Evolutionary conservation across 805 yeast genomes (phyloP).

Genomic region (Wickerhamiella kurtzmanii): DNA sequence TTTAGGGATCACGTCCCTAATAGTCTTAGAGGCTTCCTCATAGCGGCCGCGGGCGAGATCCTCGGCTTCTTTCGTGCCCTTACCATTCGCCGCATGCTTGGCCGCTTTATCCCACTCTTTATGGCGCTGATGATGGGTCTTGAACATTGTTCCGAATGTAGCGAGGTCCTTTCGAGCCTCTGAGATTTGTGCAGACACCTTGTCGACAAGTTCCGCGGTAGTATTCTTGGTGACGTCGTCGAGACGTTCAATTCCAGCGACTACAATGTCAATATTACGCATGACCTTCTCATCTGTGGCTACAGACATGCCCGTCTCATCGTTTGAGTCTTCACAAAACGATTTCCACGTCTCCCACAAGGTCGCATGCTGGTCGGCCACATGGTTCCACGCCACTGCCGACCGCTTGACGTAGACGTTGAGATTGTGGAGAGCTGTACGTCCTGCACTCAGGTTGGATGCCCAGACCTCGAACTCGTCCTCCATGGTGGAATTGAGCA

Average conservation of each 20-base stretch:
- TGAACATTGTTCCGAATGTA: neutral
- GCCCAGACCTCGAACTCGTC: constrained; percentile 3
- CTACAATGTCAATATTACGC: neutral
- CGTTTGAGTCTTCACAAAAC: neutral
- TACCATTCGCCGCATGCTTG: constrained; percentile 1
- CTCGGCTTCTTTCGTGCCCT: neutral
- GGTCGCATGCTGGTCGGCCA: neutral
- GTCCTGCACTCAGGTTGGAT: neutral
- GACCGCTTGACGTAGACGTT: neutral
- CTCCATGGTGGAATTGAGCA: neutral
- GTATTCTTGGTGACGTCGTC: neutral
- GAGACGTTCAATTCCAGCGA: neutral
- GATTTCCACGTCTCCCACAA: neutral
- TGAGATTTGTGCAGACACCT: neutral
- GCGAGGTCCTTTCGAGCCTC: constrained; percentile 1
- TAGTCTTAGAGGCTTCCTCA: neutral
- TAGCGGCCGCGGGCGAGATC: neutral
- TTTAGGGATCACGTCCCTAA: constrained; percentile 8
- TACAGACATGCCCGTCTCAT: neutral
- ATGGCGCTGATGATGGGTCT: neutral
- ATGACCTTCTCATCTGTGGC: neutral
- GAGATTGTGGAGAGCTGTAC: neutral
- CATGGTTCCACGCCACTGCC: neutral
- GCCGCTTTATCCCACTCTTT: constrained; percentile 2
- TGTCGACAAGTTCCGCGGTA: neutral